Percentiles rank a stretch among this genome's conserved stretches.
Evolutionary conservation across 2,329 filamentous ascomycete genomes (phyloP).

Genomic region (Paecilomyces variotii): DNA sequence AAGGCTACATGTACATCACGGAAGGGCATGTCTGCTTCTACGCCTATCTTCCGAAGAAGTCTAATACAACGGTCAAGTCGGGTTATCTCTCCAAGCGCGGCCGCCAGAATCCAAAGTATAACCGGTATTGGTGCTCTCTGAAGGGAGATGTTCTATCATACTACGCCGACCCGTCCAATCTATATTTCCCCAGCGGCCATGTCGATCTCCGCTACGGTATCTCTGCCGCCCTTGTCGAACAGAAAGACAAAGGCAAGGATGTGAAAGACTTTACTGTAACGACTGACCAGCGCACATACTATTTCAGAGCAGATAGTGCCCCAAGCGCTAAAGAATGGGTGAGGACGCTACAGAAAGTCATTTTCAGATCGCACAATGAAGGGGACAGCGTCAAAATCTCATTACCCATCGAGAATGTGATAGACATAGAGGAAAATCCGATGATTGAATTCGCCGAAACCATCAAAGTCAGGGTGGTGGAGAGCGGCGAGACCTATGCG

Average conservation of each 20-base stretch:
- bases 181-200: conserved; percentile 86
- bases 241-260: conserved; percentile 62
- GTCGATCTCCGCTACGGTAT: conserved; percentile 90
- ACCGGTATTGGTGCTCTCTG: conserved; percentile 85
- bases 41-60: conserved; percentile 90
- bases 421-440: conserved; percentile 86
- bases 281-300: conserved; percentile 74
- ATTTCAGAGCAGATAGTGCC: conserved; percentile 81
- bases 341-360: conserved; percentile 84
- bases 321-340: conserved; percentile 95
- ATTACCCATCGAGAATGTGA: conserved; percentile 75
- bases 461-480: conserved; percentile 84
- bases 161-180: conserved; percentile 71
- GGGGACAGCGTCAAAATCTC: conserved; percentile 96
- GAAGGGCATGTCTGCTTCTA: conserved; percentile 93
- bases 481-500: conserved; percentile 88
- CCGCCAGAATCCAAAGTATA: conserved; percentile 77
- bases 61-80: conserved; percentile 69
- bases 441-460: conserved; percentile 90
- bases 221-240: conserved; percentile 66
- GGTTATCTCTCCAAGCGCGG: conserved; percentile 85
- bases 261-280: conserved; percentile 69
- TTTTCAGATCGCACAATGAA: conserved; percentile 91
- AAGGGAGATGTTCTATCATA: conserved; percentile 91
- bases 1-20: conserved; percentile 95